Evolutionary conservation across 331 rosid species (phyloP).

Genomic region (Spiraea crenata): DNA sequence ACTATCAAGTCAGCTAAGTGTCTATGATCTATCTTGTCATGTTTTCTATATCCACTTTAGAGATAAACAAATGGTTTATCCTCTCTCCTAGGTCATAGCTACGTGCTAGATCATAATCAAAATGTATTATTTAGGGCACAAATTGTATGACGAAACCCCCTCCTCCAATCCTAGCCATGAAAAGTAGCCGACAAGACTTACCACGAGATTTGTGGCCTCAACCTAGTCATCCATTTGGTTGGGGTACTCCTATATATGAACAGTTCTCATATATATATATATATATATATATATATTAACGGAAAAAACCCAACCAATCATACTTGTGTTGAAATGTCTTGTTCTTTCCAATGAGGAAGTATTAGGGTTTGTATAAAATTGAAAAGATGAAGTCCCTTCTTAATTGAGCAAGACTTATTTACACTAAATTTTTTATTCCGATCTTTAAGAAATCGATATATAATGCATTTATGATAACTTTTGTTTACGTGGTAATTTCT

Average conservation of each 20-base stretch:
- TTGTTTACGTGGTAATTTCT: too few relatives aligned
- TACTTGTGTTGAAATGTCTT: conserved; percentile 40
- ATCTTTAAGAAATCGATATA: too few relatives aligned
- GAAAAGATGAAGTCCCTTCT: not conserved
- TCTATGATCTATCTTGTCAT: conserved; percentile 53
- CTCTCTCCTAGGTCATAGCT: conserved; percentile 28
- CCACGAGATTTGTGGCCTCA: conserved; percentile 89
- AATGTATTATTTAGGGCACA: conserved; percentile 50
- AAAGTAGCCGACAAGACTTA: conserved; percentile 94
- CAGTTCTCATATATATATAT: too few relatives aligned
- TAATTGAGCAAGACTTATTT: too few relatives aligned
- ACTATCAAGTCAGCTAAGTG: too few relatives aligned
- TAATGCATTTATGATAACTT: too few relatives aligned
- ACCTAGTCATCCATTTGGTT: conserved; percentile 48
- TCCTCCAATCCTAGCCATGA: conserved; percentile 58
- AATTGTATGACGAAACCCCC: conserved; percentile 31
- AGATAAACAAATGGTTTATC: conserved; percentile 54
- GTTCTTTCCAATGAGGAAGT: conserved; percentile 56
- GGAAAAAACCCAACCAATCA: conserved; percentile 35
- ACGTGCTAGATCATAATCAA: conserved; percentile 64
- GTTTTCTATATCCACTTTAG: conserved; percentile 36
- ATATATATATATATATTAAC: not conserved
- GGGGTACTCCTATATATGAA: not conserved
- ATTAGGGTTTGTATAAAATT: conserved; percentile 18
- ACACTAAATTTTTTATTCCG: too few relatives aligned